Base-by-base conservation (phyloP, 768 basidiomycete genomes). In the Mycena indigotica region DNA sequence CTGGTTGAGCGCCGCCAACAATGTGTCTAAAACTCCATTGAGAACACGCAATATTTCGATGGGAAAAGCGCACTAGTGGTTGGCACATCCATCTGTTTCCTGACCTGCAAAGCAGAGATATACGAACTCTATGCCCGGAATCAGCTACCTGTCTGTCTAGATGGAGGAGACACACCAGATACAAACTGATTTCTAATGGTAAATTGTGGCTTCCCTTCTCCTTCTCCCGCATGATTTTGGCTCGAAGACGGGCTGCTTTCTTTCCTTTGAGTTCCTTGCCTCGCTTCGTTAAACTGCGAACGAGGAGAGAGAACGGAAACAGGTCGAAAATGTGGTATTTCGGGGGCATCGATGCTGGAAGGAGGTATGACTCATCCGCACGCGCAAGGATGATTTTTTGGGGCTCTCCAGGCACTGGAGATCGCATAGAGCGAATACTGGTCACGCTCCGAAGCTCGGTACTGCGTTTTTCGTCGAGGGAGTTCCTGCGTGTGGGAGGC, bases 71-170 rank as follows among this genome's bases (percentile, higher is more conserved):
- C 62, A 88, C 87, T 83, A 6, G 73, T 78, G 2, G 87, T 90
- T 3, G 86, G 80, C 3, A 84, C 78, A 65, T 89, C 87, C 13
- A 76, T 67, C 15, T 69, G 64, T 65, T 86, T 84, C 32, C 85
- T 75, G n/a, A 65, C 55, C 66, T 88, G 86, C 53, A 90, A 66
- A 0, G 81, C 73, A 3, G 86, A 75, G 24, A 89, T 76, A 64
- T 88, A 89, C 38, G 88, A 88, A 62, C 83, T 85, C 87, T 89
- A 57, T n/a, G n/a, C n/a, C n/a, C n/a, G n/a, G n/a, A n/a, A n/a
- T n/a, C n/a, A n/a, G n/a, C n/a, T n/a, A n/a, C n/a, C n/a, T n/a
- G n/a, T n/a, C n/a, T n/a, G n/a, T n/a, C n/a, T n/a, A 46, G 28
- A 13, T 12, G 16, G 17, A 15, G 2, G 17, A 30, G 4, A 68